phyloP scores from a whole-genome alignment of 1,139 yeast genomes.

The Hansenula lynferdii region DNA sequence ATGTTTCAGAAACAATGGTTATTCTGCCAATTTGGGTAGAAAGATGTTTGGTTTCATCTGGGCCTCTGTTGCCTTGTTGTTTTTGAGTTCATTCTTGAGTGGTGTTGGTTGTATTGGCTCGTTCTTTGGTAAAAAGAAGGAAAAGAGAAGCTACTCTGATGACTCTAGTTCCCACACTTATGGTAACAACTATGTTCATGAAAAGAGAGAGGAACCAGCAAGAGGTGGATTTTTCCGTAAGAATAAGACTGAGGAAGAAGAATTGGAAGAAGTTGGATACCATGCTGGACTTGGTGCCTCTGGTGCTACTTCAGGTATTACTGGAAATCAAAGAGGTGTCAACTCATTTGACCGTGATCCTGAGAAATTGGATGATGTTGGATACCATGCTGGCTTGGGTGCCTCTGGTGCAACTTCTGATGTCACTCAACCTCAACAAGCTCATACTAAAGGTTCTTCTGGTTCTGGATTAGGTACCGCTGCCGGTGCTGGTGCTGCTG shows the following conservation, averaged over 20 bases:
- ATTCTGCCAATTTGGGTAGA: slow-evolving; percentile 47
- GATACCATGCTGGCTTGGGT: slow-evolving; percentile 3
- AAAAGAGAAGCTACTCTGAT: slow-evolving; percentile 13
- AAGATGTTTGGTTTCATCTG: slow-evolving; percentile 61
- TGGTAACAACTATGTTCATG: slow-evolving; percentile 19
- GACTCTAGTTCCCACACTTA: slow-evolving; percentile 19
- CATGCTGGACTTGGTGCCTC: slow-evolving; percentile 10
- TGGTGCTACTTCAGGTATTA: neutral
- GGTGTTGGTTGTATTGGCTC: slow-evolving; percentile 19
- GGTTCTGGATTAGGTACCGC: slow-evolving; percentile 1
- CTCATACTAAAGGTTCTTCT: neutral
- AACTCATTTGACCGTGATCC: neutral
- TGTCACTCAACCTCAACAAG: neutral
- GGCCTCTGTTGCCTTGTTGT: slow-evolving; percentile 49
- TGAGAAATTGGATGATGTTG: slow-evolving; percentile 1
- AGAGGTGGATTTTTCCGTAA: slow-evolving; percentile 14
- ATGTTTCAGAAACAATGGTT: slow-evolving; percentile 45
- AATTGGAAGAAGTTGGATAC: slow-evolving; percentile 14
- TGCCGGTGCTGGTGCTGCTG: slow-evolving; percentile 1
- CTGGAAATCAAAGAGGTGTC: slow-evolving; percentile 1
- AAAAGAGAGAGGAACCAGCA: slow-evolving; percentile 8
- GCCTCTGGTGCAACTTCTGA: slow-evolving; percentile 4
- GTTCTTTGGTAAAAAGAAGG: slow-evolving; percentile 7
- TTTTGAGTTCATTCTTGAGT: slow-evolving; percentile 27
- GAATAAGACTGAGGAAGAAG: slow-evolving; percentile 9